These are phyloP conservation scores for Vaccinium corymbosum DNA, from an alignment of 148 eudicot species.

Conservation along the genomic window DNA sequence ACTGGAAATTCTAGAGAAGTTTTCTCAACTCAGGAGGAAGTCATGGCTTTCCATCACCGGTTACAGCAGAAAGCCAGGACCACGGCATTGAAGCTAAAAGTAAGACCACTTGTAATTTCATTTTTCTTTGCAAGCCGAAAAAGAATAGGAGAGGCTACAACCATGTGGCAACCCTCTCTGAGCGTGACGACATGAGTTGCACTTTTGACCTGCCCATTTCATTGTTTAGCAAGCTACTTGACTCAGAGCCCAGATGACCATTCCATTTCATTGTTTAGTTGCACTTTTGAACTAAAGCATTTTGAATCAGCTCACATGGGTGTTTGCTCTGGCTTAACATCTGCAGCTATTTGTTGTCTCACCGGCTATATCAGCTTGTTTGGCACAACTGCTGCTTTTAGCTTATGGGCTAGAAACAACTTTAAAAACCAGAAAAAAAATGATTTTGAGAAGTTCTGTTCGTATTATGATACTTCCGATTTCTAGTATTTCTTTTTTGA, in stretches of 20 bases:
- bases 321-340: background rate
- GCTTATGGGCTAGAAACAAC: background rate
- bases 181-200: background rate
- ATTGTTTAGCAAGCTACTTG: background rate
- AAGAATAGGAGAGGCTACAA: background rate
- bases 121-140: background rate
- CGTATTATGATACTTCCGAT: background rate
- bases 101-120: constrained; percentile 15
- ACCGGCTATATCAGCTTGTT: background rate
- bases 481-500: background rate
- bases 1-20: constrained; percentile 52
- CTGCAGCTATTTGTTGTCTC: background rate
- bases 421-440: background rate
- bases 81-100: constrained; percentile 51
- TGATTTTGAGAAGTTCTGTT: background rate
- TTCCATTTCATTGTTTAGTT: background rate
- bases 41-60: constrained; percentile 23
- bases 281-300: background rate
- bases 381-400: background rate
- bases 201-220: background rate
- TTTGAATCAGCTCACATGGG: background rate
- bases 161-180: too few species aligned
- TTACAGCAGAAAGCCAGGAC: constrained; percentile 39
- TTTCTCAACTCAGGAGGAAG: constrained; percentile 42
- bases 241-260: background rate